A percentile compares a stretch with the other conserved stretches of the same genome.
Conservation (phyloP, 2,329 filamentous ascomycete genomes). For the Hypoxylon sp. region DNA sequence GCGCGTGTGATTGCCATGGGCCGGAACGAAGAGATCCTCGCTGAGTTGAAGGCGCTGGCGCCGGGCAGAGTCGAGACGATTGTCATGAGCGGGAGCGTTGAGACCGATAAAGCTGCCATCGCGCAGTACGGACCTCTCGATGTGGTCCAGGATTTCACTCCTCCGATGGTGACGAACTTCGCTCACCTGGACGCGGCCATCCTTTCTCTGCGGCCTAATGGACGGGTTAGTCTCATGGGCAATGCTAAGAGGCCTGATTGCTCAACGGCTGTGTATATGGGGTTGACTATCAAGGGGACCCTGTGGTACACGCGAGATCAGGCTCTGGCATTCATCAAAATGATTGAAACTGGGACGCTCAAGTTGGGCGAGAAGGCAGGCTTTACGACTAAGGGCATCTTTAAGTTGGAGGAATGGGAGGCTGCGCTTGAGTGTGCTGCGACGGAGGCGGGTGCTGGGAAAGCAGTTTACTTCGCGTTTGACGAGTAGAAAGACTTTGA, state of each 20-base stretch:
- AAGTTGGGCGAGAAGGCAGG: conserved; percentile 23
- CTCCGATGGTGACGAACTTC: conserved; percentile 10
- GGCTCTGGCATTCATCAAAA: conserved; percentile 20
- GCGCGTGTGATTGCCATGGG: conserved; percentile 34
- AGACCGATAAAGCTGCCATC: conserved; percentile 21
- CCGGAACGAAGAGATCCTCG: conserved; percentile 24
- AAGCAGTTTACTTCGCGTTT: conserved; percentile 20
- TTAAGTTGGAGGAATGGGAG: conserved; percentile 16
- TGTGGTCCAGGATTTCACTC: conserved; percentile 26
- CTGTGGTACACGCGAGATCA: conserved; percentile 31
- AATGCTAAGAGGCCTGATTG: conserved; percentile 14
- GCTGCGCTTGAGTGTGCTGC: conserved; percentile 16
- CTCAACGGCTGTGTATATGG: background rate
- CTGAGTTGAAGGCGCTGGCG: conserved; percentile 21
- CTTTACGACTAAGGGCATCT: conserved; percentile 19
- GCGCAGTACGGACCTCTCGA: conserved; percentile 22
- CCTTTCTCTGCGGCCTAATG: conserved; percentile 18
- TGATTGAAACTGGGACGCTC: conserved; percentile 29
- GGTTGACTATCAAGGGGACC: conserved; percentile 20
- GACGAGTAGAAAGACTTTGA: conserved; percentile 14
- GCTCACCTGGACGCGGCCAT: conserved; percentile 23
- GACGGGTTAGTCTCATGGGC: conserved; percentile 23
- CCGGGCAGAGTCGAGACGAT: conserved; percentile 28
- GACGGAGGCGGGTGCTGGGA: conserved; percentile 20
- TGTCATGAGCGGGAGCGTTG: conserved; percentile 15